Percentiles rank a stretch among this genome's conserved stretches.
These are phyloP conservation scores for Chlamydomonas asymmetrica DNA, from an alignment of 139 green algal genomes.

Conservation along the genomic window DNA sequence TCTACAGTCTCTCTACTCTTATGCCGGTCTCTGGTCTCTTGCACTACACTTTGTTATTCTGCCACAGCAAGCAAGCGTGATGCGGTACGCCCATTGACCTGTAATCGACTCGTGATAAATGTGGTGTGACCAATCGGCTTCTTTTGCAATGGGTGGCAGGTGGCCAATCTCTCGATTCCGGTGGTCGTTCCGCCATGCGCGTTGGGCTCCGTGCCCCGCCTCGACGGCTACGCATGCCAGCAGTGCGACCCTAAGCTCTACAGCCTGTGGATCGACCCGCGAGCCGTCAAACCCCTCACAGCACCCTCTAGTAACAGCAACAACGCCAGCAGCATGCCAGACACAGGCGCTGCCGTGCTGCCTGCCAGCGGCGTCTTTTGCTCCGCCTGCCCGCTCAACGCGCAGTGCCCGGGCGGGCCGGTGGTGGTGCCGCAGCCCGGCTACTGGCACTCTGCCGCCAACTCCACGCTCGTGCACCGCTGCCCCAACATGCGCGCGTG, in stretches of 20 bases:
- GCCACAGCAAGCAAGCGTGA: too few relatives aligned
- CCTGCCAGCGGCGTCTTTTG: not conserved
- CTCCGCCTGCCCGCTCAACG: conserved; percentile 4
- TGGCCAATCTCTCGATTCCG: not conserved
- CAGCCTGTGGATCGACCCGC: conserved; percentile 16
- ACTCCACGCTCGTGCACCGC: conserved; percentile 23
- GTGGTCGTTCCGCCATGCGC: conserved; percentile 9
- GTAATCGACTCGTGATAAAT: too few relatives aligned
- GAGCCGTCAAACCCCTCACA: not conserved
- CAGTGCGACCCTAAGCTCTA: conserved; percentile 16
- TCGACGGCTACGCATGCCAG: conserved; percentile 9
- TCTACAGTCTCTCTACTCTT: too few relatives aligned
- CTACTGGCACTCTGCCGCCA: conserved; percentile 30
- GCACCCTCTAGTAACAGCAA: not conserved
- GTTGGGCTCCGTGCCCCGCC: conserved; percentile 16
- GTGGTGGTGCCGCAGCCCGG: conserved; percentile 12
- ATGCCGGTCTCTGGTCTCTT: too few relatives aligned
- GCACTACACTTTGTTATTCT: too few relatives aligned
- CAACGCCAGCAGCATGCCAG: not conserved
- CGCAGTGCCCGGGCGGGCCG: conserved; percentile 29
- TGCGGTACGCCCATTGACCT: too few relatives aligned
- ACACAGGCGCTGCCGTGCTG: not conserved
- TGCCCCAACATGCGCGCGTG: conserved; percentile 31
- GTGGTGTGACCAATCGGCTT: too few relatives aligned
- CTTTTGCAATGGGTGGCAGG: too few relatives aligned